Base-by-base conservation (phyloP, 148 eudicot genomes). In the Diospyros lotus region DNA sequence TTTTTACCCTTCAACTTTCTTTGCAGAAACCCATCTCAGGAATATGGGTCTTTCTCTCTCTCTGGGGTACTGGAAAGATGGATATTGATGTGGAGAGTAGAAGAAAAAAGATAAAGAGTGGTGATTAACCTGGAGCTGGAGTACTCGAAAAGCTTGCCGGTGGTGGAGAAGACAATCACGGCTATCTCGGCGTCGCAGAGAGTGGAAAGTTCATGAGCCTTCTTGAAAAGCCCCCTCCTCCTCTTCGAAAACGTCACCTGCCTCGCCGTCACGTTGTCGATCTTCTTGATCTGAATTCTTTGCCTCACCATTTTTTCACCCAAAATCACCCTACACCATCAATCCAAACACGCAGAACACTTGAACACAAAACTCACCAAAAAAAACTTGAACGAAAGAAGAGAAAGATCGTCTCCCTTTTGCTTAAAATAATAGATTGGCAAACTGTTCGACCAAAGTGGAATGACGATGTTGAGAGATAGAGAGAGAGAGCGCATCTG, bases 171-270 rank as follows among this genome's bases (percentile, higher is more conserved):
- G 55, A 77, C 80, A 56, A 77, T 64, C 14, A 77, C 75, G 56
- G 71, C 80, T 3, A 75, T 66, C 65, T 75, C 78, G 8, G 79
- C 79, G 53, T 77, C 79, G 54, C 79, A 77, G 3, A 77, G 80
- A 6, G 80, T 77, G 44, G 80, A 77, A 41, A 77, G 80, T 58
- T 77, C 80, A 2, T 38, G 69, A 71, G 80, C 75, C 51, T 77
- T 77, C 80, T 77, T 77, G 75, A 77, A 77, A 72, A 77, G 76
- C 75, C 80, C 80, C 72, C 71, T 77, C 38, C 80, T 72, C 51
- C 80, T 71, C 80, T 77, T 77, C 1, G 80, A 77, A 39, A 77
- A 77, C 1, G 80, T 77, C 74, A 77, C 71, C 41, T 77, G 80
- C 18, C 80, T 77, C 41, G 80, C 70, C 38, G 75, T 71, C 50